A percentile compares a stretch with the other conserved stretches of the same genome.
Conservation (phyloP, 106 monocot species). For the Dioscorea dumetorum region DNA sequence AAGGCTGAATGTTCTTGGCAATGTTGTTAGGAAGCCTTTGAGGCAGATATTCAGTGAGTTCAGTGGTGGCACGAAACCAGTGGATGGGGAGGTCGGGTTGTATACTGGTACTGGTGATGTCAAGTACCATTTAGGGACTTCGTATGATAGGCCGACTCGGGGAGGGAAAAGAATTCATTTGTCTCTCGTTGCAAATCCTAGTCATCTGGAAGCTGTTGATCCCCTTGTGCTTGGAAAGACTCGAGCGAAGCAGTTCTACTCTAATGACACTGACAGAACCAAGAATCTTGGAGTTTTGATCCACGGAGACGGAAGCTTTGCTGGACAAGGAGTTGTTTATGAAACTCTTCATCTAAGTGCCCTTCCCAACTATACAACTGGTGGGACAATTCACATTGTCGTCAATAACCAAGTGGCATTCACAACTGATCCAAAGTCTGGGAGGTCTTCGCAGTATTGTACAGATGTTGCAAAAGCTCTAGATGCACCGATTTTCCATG, state of each 20-base stretch:
- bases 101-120: conserved; percentile 98
- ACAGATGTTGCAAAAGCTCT: conserved; percentile 97
- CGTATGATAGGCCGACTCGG: conserved; percentile 86
- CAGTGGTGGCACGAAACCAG: conserved; percentile 53
- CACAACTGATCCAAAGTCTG: conserved; percentile 80
- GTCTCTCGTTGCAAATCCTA: conserved; percentile 90
- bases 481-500: conserved; percentile 88
- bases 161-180: conserved; percentile 79
- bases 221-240: conserved; percentile 90
- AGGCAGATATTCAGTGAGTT: conserved; percentile 89
- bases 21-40: conserved; percentile 88
- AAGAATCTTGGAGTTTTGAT: conserved; percentile 73
- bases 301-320: conserved; percentile 96
- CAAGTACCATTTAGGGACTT: conserved; percentile 91
- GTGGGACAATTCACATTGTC: conserved; percentile 92
- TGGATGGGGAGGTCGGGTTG: conserved; percentile 51
- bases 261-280: conserved; percentile 57
- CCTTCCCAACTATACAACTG: conserved; percentile 84
- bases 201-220: conserved; percentile 95
- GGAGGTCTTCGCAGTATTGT: conserved; percentile 87
- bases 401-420: conserved; percentile 97
- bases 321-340: conserved; percentile 96
- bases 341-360: conserved; percentile 93
- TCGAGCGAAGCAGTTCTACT: conserved; percentile 81
- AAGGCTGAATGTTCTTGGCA: conserved; percentile 82